phyloP scores from a whole-genome alignment of 164 flowering plant species.

The Echeveria elegans region DNA sequence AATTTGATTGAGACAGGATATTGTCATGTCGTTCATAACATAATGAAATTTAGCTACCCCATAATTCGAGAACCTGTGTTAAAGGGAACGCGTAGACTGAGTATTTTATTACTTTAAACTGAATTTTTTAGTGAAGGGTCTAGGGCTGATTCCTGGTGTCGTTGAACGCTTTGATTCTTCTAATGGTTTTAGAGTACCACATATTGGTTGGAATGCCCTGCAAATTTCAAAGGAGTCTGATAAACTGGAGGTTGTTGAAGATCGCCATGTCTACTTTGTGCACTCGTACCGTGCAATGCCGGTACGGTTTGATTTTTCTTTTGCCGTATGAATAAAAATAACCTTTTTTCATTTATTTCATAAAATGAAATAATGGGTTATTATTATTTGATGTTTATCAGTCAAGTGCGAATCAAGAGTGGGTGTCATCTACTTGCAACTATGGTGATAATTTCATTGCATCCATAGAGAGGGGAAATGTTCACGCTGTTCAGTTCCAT shows the following conservation, averaged over 20 bases:
- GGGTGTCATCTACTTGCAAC: constrained; percentile 91
- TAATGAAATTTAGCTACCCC: not conserved
- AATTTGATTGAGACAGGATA: not conserved
- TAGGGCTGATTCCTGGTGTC: constrained; percentile 91
- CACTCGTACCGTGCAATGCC: constrained; percentile 94
- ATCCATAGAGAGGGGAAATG: constrained; percentile 81
- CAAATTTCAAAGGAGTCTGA: constrained; percentile 49
- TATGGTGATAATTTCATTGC: constrained; percentile 88
- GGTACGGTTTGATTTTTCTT: constrained; percentile 24
- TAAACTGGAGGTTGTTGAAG: constrained; percentile 71
- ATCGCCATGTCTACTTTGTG: constrained; percentile 88
- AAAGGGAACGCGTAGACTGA: not conserved
- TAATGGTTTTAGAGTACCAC: constrained; percentile 77
- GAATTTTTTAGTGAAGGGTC: constrained; percentile 67
- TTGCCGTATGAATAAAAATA: not conserved
- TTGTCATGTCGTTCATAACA: not conserved
- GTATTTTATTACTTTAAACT: constrained; percentile 2
- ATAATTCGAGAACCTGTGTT: not conserved
- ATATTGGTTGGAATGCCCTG: constrained; percentile 96
- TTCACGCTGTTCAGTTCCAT: constrained; percentile 96
- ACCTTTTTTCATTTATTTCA: not conserved
- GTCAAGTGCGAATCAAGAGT: constrained; percentile 75
- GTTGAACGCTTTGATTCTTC: constrained; percentile 94
- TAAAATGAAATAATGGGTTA: not conserved
- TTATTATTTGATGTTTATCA: constrained; percentile 15